Base-by-base conservation (phyloP, 768 basidiomycete species). In the Rhodotorula kratochvilovae region DNA sequence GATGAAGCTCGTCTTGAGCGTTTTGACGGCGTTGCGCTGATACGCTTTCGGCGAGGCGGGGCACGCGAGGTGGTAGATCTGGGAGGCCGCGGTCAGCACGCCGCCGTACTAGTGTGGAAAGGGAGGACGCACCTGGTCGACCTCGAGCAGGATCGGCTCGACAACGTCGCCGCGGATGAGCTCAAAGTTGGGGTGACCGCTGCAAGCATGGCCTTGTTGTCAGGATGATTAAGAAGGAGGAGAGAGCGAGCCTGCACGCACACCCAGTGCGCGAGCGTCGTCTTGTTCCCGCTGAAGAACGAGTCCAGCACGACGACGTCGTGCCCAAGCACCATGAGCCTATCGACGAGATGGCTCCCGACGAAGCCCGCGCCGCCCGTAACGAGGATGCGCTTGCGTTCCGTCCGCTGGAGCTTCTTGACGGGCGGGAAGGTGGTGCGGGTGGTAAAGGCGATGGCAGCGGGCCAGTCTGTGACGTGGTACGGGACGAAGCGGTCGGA, bases 291-390 rank as follows among this genome's bases (percentile, higher is more conserved):
- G 35, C 94, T 97, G 84, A 99, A 99, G 81, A 99, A 99, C 83
- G 97, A 97, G 84, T 98, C 95, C 67, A 96, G 82, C 74, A 97
- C 95, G 66, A 92, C 75, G 11, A 74, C 76, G n/a, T 79, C 77
- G 67, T 99, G 96, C 25, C 96, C 96, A 62, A 98, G 87, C 72
- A 97, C 86, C 92, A 99, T 94, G 72, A 98, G 87, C 60, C 96
- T 87, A 83, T 99, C 96, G 63, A 99, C 83, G 59, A 99, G 87
- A 82, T 99, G 96, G 43, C 92, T 95, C 25, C 96, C 96, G 69
- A 99, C 95, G 81, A 99, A 99, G n/a, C 96, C 96, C 48, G 95
- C 96, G 53, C 96, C 95, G 68, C 95, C 95, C 31, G 95, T 98
- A 76, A 97, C 89, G 51, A 99, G 86, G 76, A 98, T 83, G 69